These are phyloP conservation scores for Fusarium sp. DNA, from an alignment of 2,329 filamentous ascomycete genomes.

Conservation along the genomic window DNA sequence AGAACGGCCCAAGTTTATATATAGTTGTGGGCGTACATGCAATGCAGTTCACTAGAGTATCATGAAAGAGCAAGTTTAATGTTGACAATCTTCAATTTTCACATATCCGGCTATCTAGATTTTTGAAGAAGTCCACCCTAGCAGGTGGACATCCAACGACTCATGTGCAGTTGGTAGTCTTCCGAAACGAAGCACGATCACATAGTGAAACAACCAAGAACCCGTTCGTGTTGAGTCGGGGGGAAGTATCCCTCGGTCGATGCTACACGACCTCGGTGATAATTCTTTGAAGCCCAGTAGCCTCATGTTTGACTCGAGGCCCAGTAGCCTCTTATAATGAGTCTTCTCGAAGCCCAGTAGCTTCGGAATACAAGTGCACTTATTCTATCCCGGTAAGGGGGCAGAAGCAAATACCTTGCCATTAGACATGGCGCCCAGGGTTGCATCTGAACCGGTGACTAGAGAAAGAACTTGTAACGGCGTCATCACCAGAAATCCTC, in stretches of 20 bases:
- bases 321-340: slow-evolving; percentile 21
- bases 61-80: not conserved
- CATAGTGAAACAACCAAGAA: slow-evolving; percentile 32
- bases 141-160: slow-evolving; percentile 35
- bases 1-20: not conserved
- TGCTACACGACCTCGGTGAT: slow-evolving; percentile 18
- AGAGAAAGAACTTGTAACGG: slow-evolving; percentile 14
- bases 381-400: slow-evolving; percentile 5
- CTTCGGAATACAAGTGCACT: slow-evolving; percentile 24
- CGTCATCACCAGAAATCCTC: slow-evolving; percentile 1
- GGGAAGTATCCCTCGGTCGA: slow-evolving; percentile 6
- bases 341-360: slow-evolving; percentile 34
- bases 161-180: slow-evolving; percentile 36
- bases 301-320: slow-evolving; percentile 20
- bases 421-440: not conserved
- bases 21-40: not conserved
- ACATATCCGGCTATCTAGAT: slow-evolving; percentile 18
- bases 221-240: slow-evolving; percentile 26
- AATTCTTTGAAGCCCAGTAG: slow-evolving; percentile 19
- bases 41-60: not conserved
- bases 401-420: slow-evolving; percentile 7
- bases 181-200: slow-evolving; percentile 32
- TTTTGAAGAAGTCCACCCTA: slow-evolving; percentile 34
- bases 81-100: slow-evolving; percentile 17
- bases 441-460: slow-evolving; percentile 10